Evolutionary conservation across 139 green algal species (phyloP).

Genomic region (Coelastrella sp.): DNA sequence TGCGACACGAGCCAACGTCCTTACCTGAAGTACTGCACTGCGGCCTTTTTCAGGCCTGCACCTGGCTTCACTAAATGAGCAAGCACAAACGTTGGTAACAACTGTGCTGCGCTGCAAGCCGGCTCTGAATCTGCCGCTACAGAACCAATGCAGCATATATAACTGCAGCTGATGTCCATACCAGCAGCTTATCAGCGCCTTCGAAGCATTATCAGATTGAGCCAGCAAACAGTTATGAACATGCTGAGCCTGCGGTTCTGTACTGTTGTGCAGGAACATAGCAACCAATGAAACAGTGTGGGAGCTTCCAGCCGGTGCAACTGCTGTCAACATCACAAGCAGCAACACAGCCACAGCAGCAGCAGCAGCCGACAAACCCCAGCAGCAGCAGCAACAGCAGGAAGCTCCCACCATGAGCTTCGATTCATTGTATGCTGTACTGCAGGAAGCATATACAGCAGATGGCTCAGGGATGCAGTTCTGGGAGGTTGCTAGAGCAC

Average conservation of each 20-base stretch:
- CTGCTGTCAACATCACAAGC: not conserved
- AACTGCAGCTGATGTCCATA: no score
- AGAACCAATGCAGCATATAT: no score
- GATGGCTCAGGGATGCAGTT: conserved; percentile 21
- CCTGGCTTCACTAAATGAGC: no score
- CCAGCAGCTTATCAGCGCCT: no score
- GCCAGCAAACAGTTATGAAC: no score
- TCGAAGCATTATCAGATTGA: no score
- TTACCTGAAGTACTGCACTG: no score
- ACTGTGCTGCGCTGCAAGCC: not conserved
- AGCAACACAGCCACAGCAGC: conserved; percentile 31
- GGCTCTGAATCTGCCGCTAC: not conserved
- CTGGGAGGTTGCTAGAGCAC: conserved; percentile 21
- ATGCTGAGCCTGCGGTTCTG: no score
- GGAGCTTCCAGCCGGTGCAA: conserved; percentile 3
- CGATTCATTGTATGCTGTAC: not conserved
- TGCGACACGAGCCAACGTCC: no score
- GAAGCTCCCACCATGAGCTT: not conserved
- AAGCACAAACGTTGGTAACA: no score
- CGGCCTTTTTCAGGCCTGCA: no score
- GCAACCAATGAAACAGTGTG: conserved; percentile 30
- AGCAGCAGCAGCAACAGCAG: conserved; percentile 25
- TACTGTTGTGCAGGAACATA: conserved; percentile 20
- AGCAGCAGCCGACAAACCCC: not conserved
- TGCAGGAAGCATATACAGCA: conserved; percentile 8